These are phyloP conservation scores for Mycosphaerella sp. DNA, from an alignment of 2,329 filamentous ascomycete species.

Conservation along the genomic window DNA sequence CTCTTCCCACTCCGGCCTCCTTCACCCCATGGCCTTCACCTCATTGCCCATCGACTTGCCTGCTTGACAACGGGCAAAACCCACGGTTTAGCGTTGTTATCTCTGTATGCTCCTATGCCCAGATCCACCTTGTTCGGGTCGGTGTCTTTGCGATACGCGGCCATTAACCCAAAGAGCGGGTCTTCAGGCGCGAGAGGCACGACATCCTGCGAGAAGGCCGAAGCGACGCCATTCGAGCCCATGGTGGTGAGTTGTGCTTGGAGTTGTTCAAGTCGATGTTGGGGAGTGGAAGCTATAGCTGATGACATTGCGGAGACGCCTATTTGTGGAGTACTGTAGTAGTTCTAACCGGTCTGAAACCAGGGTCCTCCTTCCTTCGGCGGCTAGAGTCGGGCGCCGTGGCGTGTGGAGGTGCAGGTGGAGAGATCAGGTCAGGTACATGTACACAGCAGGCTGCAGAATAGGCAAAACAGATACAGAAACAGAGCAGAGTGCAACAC, in stretches of 20 bases:
- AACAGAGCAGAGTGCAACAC: not conserved
- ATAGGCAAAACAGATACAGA: not conserved
- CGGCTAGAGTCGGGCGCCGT: conserved; percentile 1
- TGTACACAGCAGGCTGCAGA: not conserved
- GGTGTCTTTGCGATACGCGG: conserved; percentile 75
- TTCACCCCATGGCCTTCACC: not conserved
- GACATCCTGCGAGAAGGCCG: conserved; percentile 25
- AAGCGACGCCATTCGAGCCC: conserved; percentile 15
- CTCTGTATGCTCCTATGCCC: conserved; percentile 91
- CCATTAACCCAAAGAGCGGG: conserved; percentile 86
- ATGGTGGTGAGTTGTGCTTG: conserved; percentile 21
- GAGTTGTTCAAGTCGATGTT: conserved; percentile 31
- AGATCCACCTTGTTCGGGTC: conserved; percentile 80
- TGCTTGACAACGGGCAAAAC: conserved; percentile 93
- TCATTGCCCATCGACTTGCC: conserved; percentile 48
- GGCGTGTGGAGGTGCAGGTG: conserved; percentile 3
- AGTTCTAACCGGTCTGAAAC: not conserved
- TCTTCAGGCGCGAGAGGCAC: conserved; percentile 68
- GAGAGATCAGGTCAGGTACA: not conserved
- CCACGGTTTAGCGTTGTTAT: conserved; percentile 95
- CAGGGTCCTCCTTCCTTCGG: not conserved
- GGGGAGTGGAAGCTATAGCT: conserved; percentile 30
- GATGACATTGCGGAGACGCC: conserved; percentile 10
- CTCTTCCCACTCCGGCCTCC: not conserved
- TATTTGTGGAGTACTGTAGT: not conserved